Percentiles rank a stretch among this genome's conserved stretches.
Conservation (phyloP, 1,139 yeast species). For the Sugiyamaella paludigena region DNA sequence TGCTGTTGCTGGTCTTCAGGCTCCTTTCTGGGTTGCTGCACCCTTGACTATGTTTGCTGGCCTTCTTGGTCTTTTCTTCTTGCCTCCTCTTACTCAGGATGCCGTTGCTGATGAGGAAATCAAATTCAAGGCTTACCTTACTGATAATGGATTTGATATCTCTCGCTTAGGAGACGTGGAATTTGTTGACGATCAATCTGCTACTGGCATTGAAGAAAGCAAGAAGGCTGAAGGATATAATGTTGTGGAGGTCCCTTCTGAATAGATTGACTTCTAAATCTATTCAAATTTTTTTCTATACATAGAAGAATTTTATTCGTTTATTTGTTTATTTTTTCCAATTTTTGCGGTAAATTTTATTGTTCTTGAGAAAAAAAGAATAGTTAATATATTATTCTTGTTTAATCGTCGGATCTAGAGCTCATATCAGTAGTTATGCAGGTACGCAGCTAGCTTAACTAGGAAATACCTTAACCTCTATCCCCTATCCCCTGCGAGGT, state of each 20-base stretch:
- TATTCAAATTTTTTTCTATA: background rate
- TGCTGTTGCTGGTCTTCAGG: slow-evolving; percentile 54
- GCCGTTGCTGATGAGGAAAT: slow-evolving; percentile 75
- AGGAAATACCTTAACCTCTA: no score
- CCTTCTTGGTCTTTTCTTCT: slow-evolving; percentile 59
- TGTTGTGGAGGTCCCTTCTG: no score
- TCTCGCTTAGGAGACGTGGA: slow-evolving; percentile 26
- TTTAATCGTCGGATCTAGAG: no score
- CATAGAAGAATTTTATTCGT: no score
- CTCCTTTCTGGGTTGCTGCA: slow-evolving; percentile 83
- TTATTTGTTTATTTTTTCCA: background rate
- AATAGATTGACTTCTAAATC: background rate
- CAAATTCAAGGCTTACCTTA: slow-evolving; percentile 60
- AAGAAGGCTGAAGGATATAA: no score
- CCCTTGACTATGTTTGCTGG: slow-evolving; percentile 73
- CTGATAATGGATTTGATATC: slow-evolving; percentile 34
- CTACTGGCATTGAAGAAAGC: no score
- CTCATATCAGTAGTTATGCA: no score
- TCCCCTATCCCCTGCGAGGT: no score
- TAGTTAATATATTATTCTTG: no score
- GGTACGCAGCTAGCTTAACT: no score
- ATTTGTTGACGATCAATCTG: background rate
- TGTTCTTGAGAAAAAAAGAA: no score
- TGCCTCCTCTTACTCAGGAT: slow-evolving; percentile 79
- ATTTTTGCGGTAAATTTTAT: background rate